Base-by-base conservation (phyloP, 495 filamentous ascomycete species). In the Tetracladium marchalianum region DNA sequence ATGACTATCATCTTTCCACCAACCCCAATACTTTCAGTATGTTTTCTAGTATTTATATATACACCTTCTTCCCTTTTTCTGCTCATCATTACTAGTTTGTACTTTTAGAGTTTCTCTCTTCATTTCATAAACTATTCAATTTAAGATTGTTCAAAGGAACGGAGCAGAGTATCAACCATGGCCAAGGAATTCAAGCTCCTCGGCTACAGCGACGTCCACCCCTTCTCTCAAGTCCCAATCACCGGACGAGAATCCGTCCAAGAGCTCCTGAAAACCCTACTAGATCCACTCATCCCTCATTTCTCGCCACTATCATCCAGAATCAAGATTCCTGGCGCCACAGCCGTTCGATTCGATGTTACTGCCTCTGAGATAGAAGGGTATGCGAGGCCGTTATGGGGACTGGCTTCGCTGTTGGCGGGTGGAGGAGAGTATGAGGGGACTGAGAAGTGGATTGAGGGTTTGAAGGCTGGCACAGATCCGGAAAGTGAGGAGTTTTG, bases 331-430 rank as follows among this genome's bases (percentile, higher is more conserved):
- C 73, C 73, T 2, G 80, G 80, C n/a, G 72, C 73, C 3, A 82
- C 81, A 9, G 78, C 77, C 6, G 80, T 81, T 24, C 69, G 80
- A 24, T 84, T 81, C 63, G 84, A 88, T 58, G 80, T 85, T 51
- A 81, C 77, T 4, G 85, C 81, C 7, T 84, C 84, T 7, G 80
- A 87, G 49, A 73, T 90, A 7, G 85, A 90, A 63, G 85, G 85
- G 1, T 80, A 80, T 59, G 80, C 79, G 31, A 73, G 84, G 2
- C 84, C 84, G 4, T 68, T 87, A 24, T 88, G 83, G 83, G 85
- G 79, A 6, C 62, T 89, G 12, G 82, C 79, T 4, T 76, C 79
- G 6, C 63, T 87, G 10, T 64, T 87, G 3, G 80, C 73, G 4
- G 84, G 84, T 2, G 75, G 76, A 16, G 77, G 75, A 39, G 61